Evolutionary conservation across 768 basidiomycete genomes (phyloP), one percentile per base, ranked within the genome.

Genomic region (Hemileccinum impolitum): DNA sequence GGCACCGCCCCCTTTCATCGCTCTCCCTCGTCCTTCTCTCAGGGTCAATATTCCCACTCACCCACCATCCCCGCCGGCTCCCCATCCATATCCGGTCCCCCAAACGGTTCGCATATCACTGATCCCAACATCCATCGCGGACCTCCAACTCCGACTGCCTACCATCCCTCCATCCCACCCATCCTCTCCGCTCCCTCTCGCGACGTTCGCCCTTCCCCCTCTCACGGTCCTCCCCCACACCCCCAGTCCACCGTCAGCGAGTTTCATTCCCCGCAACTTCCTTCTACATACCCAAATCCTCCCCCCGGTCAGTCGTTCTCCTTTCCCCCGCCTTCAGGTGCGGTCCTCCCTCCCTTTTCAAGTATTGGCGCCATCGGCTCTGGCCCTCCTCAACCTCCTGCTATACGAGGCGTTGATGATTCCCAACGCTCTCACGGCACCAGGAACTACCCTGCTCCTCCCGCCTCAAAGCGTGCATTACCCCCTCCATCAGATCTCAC

Each of bases 341-440:
- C 79, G 23, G 72, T 78, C 36, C 74, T 87, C 9, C 86, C 86
- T 14, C 85, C 86, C 0, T 87, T 89, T 62, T 86, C 86, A 8
- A 83, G 77, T 39, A 75, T 87, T 30, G 79, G 82, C 44, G 72
- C 72, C 14, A 82, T 85, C 75, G 78, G 62, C 61, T 57, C 56
- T 15, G 58, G 75, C 38, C 53, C 56, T 32, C 70, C 75, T 50
- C 75, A 75, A 43, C 79, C 81, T 53, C 68, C 83, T 40, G 79
- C 86, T 23, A 63, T 78, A 52, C 81, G 87, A 31, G 82, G 82
- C 46, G 58, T 61, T 32, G 82, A 84, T 47, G 59, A 56, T 46
- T 59, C 69, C 5, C 72, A 70, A 45, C 61, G 53, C 21, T 47
- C 62, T 40, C 64, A 66, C 44, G 36, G 34, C 15, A 37, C 17